A percentile compares a stretch with the other conserved stretches of the same genome.
Conservation (phyloP, 192 early-diverging fungal genomes). For the Entomortierella chlamydospora region DNA sequence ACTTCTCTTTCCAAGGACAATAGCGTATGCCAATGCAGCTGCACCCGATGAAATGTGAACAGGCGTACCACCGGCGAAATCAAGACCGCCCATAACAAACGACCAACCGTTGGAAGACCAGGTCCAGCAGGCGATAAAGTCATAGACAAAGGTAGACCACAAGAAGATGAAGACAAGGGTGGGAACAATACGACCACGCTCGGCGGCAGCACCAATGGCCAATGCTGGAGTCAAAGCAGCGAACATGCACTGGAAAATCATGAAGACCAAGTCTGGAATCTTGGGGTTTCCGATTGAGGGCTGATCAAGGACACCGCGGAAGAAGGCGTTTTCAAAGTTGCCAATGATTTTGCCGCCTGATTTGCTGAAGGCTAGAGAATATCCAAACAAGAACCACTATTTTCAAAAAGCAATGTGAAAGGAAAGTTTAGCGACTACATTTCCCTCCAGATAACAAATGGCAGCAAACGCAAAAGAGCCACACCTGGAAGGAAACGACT, state of each 20-base stretch:
- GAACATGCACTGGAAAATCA: slow-evolving; percentile 93
- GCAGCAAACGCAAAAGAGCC: too few species aligned
- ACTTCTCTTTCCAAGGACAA: slow-evolving; percentile 85
- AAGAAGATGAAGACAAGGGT: slow-evolving; percentile 91
- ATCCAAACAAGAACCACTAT: slow-evolving; percentile 93
- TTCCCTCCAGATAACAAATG: too few species aligned
- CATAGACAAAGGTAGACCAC: slow-evolving; percentile 95
- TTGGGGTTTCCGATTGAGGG: slow-evolving; percentile 68
- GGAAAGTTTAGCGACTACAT: too few species aligned
- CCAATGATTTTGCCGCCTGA: slow-evolving; percentile 81
- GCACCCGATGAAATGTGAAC: slow-evolving; percentile 94
- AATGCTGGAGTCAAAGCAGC: slow-evolving; percentile 92
- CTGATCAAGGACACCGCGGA: slow-evolving; percentile 62
- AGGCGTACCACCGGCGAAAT: slow-evolving; percentile 98
- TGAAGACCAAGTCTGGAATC: slow-evolving; percentile 83
- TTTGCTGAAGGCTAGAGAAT: slow-evolving; percentile 87
- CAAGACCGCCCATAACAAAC: slow-evolving; percentile 81
- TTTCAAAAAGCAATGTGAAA: background rate
- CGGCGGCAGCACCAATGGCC: slow-evolving; percentile 91
- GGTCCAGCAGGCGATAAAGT: slow-evolving; percentile 95
- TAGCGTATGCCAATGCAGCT: slow-evolving; percentile 88
- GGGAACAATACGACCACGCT: slow-evolving; percentile 88
- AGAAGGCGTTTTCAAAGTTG: slow-evolving; percentile 80
- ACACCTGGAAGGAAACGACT: slow-evolving; percentile 85
- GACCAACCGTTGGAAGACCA: slow-evolving; percentile 92